Conservation (phyloP, 2,329 filamentous ascomycete species). For the Trichoderma guizhouense region DNA sequence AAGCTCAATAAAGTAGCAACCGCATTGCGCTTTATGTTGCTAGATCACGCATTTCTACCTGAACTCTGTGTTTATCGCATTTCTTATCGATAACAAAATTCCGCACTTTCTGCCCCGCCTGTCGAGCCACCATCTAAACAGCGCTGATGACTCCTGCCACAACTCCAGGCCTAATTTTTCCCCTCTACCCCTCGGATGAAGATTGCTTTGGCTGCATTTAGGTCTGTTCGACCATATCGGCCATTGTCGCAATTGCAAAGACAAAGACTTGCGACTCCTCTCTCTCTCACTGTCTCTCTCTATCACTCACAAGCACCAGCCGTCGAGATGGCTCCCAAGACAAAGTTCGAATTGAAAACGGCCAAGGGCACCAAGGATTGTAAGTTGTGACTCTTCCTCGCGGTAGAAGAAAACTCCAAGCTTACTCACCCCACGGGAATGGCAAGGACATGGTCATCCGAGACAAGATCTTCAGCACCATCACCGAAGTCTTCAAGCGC, state of each 20-base stretch:
- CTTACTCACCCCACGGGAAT: constrained; percentile 48
- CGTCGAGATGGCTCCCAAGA: constrained; percentile 31
- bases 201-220: constrained; percentile 20
- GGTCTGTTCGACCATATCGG: constrained; percentile 20
- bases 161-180: constrained; percentile 19
- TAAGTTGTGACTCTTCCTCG: constrained; percentile 35
- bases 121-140: constrained; percentile 11
- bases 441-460: constrained; percentile 76
- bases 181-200: constrained; percentile 23
- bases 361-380: constrained; percentile 88
- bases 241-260: constrained; percentile 17
- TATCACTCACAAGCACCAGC: constrained; percentile 23
- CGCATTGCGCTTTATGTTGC: background rate
- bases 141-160: constrained; percentile 20
- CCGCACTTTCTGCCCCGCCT: constrained; percentile 2
- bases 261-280: background rate
- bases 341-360: constrained; percentile 55
- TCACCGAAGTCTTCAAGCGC: constrained; percentile 76
- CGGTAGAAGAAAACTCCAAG: background rate
- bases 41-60: background rate
- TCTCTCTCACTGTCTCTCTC: constrained; percentile 25
- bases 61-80: background rate
- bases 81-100: constrained; percentile 16
- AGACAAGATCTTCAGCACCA: constrained; percentile 74
- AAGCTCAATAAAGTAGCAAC: background rate